These are phyloP conservation scores for Fusarium sp. DNA, from an alignment of 2,329 filamentous ascomycete genomes.

Conservation along the genomic window DNA sequence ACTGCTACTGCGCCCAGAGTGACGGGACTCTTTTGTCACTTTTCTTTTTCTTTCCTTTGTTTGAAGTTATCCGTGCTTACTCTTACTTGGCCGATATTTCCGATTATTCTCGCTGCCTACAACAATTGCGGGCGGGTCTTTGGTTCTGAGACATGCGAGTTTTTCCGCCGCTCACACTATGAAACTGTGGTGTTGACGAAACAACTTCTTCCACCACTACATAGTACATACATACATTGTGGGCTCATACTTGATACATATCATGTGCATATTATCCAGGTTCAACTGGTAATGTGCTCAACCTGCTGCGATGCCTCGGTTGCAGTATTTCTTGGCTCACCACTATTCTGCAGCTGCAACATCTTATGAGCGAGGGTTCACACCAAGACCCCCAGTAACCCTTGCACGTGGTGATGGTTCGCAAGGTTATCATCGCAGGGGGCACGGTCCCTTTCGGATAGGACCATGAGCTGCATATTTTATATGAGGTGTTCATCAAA, in stretches of 20 bases:
- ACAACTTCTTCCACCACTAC: not conserved
- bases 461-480: constrained; percentile 33
- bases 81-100: constrained; percentile 11
- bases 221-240: constrained; percentile 2
- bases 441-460: constrained; percentile 24
- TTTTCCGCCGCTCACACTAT: constrained; percentile 21
- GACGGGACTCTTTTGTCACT: constrained; percentile 28
- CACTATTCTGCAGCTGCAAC: constrained; percentile 19
- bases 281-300: not conserved
- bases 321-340: constrained; percentile 20
- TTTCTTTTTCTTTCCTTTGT: constrained; percentile 1
- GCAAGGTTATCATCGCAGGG: constrained; percentile 20
- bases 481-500: constrained; percentile 36
- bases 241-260: constrained; percentile 10
- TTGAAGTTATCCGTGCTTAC: not conserved
- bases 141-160: constrained; percentile 23
- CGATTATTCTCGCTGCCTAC: constrained; percentile 22
- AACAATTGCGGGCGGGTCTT: not conserved
- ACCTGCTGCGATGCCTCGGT: constrained; percentile 7
- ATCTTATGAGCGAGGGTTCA: constrained; percentile 4
- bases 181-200: constrained; percentile 32
- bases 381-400: constrained; percentile 10
- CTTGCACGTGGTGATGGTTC: constrained; percentile 29
- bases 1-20: constrained; percentile 3
- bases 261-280: constrained; percentile 1